These are phyloP conservation scores for Beauveria rudraprayagi DNA, from an alignment of 2,329 filamentous ascomycete species.

Conservation along the genomic window DNA sequence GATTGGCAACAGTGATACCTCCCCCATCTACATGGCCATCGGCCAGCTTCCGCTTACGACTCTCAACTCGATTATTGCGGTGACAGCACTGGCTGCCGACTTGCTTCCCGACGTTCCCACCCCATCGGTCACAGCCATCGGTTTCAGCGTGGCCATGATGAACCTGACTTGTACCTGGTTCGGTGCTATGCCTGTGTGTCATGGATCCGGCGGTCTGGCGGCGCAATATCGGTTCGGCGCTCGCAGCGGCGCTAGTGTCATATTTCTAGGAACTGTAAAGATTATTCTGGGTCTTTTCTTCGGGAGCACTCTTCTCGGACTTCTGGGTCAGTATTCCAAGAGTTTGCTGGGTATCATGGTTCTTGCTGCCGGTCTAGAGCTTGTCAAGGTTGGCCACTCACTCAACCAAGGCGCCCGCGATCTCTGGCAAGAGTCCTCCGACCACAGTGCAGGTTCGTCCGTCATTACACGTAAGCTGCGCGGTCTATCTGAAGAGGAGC, in stretches of 20 bases:
- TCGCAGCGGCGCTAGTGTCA: slow-evolving; percentile 74
- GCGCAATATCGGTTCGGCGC: slow-evolving; percentile 90
- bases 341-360: slow-evolving; percentile 81
- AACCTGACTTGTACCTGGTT: slow-evolving; percentile 86
- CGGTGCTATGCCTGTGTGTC: slow-evolving; percentile 90
- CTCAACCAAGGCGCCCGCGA: slow-evolving; percentile 64
- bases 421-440: slow-evolving; percentile 47
- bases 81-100: slow-evolving; percentile 68
- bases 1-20: slow-evolving; percentile 21
- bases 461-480: slow-evolving; percentile 36
- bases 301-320: slow-evolving; percentile 61
- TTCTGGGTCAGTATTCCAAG: slow-evolving; percentile 67
- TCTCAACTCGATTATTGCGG: slow-evolving; percentile 86
- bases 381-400: slow-evolving; percentile 76
- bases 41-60: slow-evolving; percentile 87
- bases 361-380: slow-evolving; percentile 77
- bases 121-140: slow-evolving; percentile 68
- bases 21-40: slow-evolving; percentile 53
- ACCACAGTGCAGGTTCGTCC: slow-evolving; percentile 25
- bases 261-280: slow-evolving; percentile 71
- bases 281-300: slow-evolving; percentile 67
- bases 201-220: slow-evolving; percentile 83
- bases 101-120: slow-evolving; percentile 61
- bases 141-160: slow-evolving; percentile 73
- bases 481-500: slow-evolving; percentile 57